These are phyloP conservation scores for Trichoderma koningii DNA, from an alignment of 2,329 filamentous ascomycete genomes.

Conservation along the genomic window DNA sequence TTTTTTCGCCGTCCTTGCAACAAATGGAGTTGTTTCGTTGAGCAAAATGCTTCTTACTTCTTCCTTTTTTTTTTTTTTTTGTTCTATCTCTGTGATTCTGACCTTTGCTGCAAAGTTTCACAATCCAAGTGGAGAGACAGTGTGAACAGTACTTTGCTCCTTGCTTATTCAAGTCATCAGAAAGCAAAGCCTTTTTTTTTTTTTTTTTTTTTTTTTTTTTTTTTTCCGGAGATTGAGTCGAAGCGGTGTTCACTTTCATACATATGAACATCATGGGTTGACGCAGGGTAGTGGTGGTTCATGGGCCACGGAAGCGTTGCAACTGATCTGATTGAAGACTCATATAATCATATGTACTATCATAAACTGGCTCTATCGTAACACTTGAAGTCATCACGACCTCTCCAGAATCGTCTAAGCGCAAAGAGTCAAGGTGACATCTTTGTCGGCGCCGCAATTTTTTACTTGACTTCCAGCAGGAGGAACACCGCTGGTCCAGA, in stretches of 20 bases:
- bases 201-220: no score
- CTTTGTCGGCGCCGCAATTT: slow-evolving; percentile 38
- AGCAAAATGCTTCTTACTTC: not conserved
- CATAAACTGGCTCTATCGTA: slow-evolving; percentile 11
- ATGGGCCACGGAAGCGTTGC: no score
- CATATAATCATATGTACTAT: slow-evolving; percentile 6
- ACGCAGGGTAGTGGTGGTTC: no score
- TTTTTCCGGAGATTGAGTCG: no score
- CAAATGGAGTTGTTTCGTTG: not conserved
- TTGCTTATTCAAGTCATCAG: no score
- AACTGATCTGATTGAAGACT: not conserved
- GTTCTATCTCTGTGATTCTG: no score
- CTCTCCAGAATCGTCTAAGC: slow-evolving; percentile 25
- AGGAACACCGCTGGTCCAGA: slow-evolving; percentile 41
- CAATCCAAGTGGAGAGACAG: no score
- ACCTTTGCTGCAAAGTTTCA: no score
- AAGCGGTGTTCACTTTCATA: no score
- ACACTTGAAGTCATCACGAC: not conserved
- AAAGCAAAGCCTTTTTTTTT: no score
- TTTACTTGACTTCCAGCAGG: slow-evolving; percentile 45
- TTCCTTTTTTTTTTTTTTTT: not conserved
- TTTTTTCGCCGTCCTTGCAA: not conserved
- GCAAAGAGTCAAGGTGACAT: slow-evolving; percentile 44
- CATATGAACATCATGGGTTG: no score
- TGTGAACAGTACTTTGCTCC: no score